Base-by-base conservation (phyloP, 768 basidiomycete genomes). In the Favolaschia claudopus region DNA sequence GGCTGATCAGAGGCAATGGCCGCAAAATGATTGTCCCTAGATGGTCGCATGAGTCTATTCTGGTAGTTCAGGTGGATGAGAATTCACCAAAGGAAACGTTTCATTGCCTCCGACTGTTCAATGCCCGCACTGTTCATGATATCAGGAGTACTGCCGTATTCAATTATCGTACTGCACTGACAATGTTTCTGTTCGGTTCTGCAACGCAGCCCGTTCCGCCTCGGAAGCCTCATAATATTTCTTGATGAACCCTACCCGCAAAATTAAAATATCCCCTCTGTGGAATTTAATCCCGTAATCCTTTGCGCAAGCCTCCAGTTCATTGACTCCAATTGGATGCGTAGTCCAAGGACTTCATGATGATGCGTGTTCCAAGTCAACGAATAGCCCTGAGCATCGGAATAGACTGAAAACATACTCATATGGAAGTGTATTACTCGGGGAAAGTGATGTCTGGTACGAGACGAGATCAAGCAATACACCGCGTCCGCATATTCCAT, bases 1-100 rank as follows among this genome's bases (percentile, higher is more conserved):
- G 88, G 88, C 58, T 87, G 85, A 74, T 89, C 88, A 31, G 87
- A 87, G 10, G 87, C 88, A 27, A 88, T 67, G 6, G 88, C 87
- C 1, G 88, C 83, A 68, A 90, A 90, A 67, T 89, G 89, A 69
- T 89, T 89, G 70, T 90, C 80, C 88, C 88, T 88, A 54, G 40
- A 52, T 60, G 19, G 29, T 34, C 54, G 42, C n/a, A 43, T 45
- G 29, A 28, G 44, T 22, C 12, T 17, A 36, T 42, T 42, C 19
- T 52, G 7, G 46, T 10, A n/a, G 13, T n/a, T n/a, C n/a, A n/a
- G n/a, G n/a, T n/a, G 9, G 43, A 57, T 38, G n/a, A 28, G 25
- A 5, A 69, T 76, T 15, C 66, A 87, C 88, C 89, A 91, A n/a
- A 89, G 70, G 73, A 89, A 89, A 9, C 82, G 79, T 62, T 88